A percentile compares a stretch with the other conserved stretches of the same genome.
Evolutionary conservation across 108 stramenopile species (phyloP).

Genomic region (Cylindrotheca fusiformis): DNA sequence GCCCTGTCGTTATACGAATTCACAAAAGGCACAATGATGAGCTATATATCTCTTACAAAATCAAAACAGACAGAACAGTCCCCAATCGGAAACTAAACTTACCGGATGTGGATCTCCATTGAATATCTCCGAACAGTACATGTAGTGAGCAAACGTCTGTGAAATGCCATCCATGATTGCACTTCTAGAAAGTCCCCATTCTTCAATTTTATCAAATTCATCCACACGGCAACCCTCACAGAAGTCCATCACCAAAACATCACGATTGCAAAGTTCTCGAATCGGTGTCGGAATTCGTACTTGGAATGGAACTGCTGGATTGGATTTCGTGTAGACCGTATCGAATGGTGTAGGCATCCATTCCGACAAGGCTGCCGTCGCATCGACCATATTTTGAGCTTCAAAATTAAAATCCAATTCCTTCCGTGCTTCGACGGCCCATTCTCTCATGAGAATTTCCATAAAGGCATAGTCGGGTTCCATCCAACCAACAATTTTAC

Average conservation of each 20-base stretch:
- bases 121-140: slow-evolving; percentile 60
- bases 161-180: slow-evolving; percentile 45
- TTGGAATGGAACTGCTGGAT: slow-evolving; percentile 10
- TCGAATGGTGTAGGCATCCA: slow-evolving; percentile 2
- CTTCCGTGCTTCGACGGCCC: slow-evolving; percentile 34
- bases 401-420: slow-evolving; percentile 56
- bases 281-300: slow-evolving; percentile 40
- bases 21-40: too few species aligned
- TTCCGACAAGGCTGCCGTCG: slow-evolving; percentile 5
- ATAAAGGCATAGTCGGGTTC: slow-evolving; percentile 42
- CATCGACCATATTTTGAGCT: slow-evolving; percentile 38
- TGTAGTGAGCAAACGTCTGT: slow-evolving; percentile 62
- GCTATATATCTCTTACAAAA: too few species aligned
- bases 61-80: not conserved
- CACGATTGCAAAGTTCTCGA: slow-evolving; percentile 22
- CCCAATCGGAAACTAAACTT: slow-evolving; percentile 8
- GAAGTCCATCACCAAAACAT: slow-evolving; percentile 75
- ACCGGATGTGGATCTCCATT: slow-evolving; percentile 75
- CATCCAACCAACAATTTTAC: slow-evolving; percentile 15
- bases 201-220: slow-evolving; percentile 23
- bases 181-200: slow-evolving; percentile 38
- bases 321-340: not conserved
- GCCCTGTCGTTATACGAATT: too few species aligned
- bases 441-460: slow-evolving; percentile 39
- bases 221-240: slow-evolving; percentile 52